Base-by-base conservation (phyloP, 768 basidiomycete genomes). In the Rhizopogon salebrosus region DNA sequence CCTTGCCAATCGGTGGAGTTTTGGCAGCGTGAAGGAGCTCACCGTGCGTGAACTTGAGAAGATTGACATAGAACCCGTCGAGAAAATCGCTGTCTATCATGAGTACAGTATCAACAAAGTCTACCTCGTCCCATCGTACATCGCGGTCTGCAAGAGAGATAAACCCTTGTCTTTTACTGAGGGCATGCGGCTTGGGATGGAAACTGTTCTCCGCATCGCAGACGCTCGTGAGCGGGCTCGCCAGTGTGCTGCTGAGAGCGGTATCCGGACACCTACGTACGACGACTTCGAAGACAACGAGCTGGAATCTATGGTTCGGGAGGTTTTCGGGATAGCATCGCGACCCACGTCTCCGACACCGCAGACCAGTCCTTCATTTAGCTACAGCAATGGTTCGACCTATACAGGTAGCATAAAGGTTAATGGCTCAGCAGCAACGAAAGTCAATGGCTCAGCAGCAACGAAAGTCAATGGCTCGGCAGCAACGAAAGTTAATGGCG, bases 201-300 rank as follows among this genome's bases (percentile, higher is more conserved):
- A 72, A 53, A 72, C 71, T 0, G 62, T 70, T 3, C 53, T 71
- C 13, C 70, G 68, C 13, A 53, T 77, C 34, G 73, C 71, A 26
- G 64, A 63, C 24, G 72, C 73, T 1, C 69, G 74, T 18, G 76
- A 77, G 53, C 61, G 69, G 10, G 62, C 79, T 3, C 71, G 78
- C 36, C 53, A 59, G 35, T 58, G 56, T 14, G 61, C 64, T 8
- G 66, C 68, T 2, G 67, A 68, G 34, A 68, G 56, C 23, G 66
- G 67, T 3, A 50, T 70, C 24, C 68, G 67, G 8, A 54, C 54
- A 6, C 67, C 67, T n/a, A 65, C 67, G 1, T 68, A 63, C 5
- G 60, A 68, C 13, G 67, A 68, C 53, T 68, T 68, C 20, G 66
- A 68, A 43, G 67, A 68, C 3, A 29, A 10, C 0, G 58, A 70